These are phyloP conservation scores for Eucalyptus regnans DNA, from an alignment of 345 rosid species.

Conservation along the genomic window DNA sequence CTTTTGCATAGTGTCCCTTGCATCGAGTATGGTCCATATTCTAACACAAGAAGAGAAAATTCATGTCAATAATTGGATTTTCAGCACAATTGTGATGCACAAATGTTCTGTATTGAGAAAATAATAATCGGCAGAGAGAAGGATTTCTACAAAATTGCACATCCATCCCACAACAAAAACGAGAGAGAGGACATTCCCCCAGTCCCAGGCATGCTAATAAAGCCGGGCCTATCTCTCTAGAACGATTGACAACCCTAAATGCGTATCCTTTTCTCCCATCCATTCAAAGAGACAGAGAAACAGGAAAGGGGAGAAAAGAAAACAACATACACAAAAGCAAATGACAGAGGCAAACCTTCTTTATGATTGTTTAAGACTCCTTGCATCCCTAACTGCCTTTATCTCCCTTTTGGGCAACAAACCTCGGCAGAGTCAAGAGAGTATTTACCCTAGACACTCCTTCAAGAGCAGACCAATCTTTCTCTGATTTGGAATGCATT, in stretches of 20 bases:
- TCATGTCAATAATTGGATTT: neutral
- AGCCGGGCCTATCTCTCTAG: conserved; percentile 45
- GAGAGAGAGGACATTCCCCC: conserved; percentile 31
- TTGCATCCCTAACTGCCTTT: neutral
- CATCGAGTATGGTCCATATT: neutral
- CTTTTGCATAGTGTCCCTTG: neutral
- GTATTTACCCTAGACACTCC: conserved; percentile 89
- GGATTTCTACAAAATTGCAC: neutral
- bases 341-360: neutral
- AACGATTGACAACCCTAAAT: conserved; percentile 8
- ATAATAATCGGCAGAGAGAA: neutral
- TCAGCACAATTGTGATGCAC: neutral
- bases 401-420: conserved; percentile 53
- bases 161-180: neutral
- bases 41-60: neutral
- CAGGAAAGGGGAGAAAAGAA: neutral
- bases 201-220: conserved; percentile 36
- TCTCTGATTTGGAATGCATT: conserved; percentile 15
- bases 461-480: conserved; percentile 85
- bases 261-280: neutral
- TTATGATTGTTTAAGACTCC: conserved; percentile 2
- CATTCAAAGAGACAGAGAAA: conserved; percentile 1
- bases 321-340: neutral
- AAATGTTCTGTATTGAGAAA: neutral
- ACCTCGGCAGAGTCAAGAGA: conserved; percentile 70